Evolutionary conservation across 257 asterid genomes (phyloP).

Genomic region (Mentha longifolia): DNA sequence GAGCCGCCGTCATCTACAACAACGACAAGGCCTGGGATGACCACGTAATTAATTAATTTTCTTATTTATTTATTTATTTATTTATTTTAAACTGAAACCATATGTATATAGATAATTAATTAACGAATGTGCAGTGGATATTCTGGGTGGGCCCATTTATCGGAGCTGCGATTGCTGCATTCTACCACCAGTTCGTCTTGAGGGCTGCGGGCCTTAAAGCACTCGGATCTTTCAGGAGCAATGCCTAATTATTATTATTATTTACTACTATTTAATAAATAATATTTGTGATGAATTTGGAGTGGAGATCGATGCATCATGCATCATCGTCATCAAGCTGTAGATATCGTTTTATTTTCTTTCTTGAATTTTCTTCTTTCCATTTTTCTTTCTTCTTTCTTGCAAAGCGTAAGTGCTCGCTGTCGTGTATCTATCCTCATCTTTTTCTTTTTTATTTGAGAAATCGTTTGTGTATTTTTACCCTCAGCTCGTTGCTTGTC

Average conservation of each 20-base stretch:
- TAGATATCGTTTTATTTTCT: constrained; percentile 21
- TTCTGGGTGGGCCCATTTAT: constrained; percentile 59
- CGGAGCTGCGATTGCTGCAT: constrained; percentile 53
- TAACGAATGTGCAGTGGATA: constrained; percentile 46
- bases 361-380: constrained; percentile 27
- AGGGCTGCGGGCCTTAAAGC: constrained; percentile 51
- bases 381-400: neutral
- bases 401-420: neutral
- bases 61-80: no score
- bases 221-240: constrained; percentile 56
- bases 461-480: constrained; percentile 28
- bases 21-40: constrained; percentile 70
- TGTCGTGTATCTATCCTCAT: constrained; percentile 22
- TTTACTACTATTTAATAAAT: neutral
- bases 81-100: no score
- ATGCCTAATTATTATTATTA: constrained; percentile 23
- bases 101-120: no score
- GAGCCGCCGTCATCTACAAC: constrained; percentile 83
- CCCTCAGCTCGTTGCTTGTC: neutral
- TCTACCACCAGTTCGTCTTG: constrained; percentile 46
- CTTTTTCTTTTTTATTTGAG: constrained; percentile 19
- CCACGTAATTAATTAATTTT: constrained; percentile 44
- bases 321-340: constrained; percentile 18
- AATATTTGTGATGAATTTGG: neutral
- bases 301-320: no score